Evolutionary conservation across 2,329 filamentous ascomycete genomes (phyloP).

Genomic region (Exophiala xenobiotica): DNA sequence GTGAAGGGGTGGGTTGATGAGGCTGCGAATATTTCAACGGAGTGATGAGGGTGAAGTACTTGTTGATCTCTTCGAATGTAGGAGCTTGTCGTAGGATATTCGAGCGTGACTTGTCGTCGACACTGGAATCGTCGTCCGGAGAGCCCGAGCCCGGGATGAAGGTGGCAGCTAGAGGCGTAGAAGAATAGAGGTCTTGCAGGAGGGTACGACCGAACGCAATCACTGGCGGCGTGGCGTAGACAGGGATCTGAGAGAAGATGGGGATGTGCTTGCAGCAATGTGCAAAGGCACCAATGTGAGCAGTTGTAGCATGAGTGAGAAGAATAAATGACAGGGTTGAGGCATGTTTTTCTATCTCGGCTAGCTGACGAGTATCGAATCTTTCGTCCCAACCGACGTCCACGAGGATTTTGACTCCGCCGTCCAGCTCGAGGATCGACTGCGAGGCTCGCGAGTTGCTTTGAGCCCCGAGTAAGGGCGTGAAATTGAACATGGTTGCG

Average conservation of each 20-base stretch:
- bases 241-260: conserved; percentile 83
- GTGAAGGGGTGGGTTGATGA: conserved; percentile 81
- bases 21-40: conserved; percentile 96
- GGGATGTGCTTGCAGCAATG: conserved; percentile 98
- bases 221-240: conserved; percentile 91
- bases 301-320: conserved; percentile 86
- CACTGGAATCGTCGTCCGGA: conserved; percentile 42
- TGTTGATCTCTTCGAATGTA: conserved; percentile 81
- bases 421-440: conserved; percentile 94
- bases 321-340: conserved; percentile 91
- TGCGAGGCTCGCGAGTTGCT: conserved; percentile 77
- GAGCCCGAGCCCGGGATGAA: conserved; percentile 61
- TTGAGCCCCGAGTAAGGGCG: conserved; percentile 85
- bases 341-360: conserved; percentile 87
- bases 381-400: conserved; percentile 95
- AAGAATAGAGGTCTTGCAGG: conserved; percentile 87
- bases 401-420: conserved; percentile 90
- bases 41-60: conserved; percentile 87
- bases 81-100: conserved; percentile 67
- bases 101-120: conserved; percentile 44
- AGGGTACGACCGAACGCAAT: conserved; percentile 89
- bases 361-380: conserved; percentile 78
- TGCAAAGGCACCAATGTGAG: conserved; percentile 88
- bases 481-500: conserved; percentile 85
- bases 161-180: conserved; percentile 81